Evolutionary conservation across 805 yeast genomes (phyloP).

Genomic region (Teunomyces kruisii): DNA sequence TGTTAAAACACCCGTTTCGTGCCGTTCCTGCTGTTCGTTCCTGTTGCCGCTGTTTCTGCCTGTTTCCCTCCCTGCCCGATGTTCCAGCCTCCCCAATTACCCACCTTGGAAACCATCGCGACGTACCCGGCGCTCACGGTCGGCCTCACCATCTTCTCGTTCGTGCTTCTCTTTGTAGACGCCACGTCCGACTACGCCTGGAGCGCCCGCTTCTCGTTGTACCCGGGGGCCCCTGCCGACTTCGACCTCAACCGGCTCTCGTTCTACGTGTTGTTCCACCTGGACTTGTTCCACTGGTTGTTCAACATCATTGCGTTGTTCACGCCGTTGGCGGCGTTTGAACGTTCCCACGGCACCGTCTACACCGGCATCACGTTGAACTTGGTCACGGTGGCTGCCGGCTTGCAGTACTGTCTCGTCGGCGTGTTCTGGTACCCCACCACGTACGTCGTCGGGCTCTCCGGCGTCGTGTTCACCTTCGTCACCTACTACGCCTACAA

Average conservation of each 20-base stretch:
- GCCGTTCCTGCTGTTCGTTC: no score
- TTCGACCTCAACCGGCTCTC: constrained; percentile 54
- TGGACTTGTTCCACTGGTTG: constrained; percentile 57
- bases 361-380: constrained; percentile 81
- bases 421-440: constrained; percentile 53
- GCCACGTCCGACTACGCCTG: constrained; percentile 22
- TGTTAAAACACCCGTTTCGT: no score
- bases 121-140: constrained; percentile 58
- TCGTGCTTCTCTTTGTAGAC: constrained; percentile 41
- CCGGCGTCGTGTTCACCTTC: constrained; percentile 74
- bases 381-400: constrained; percentile 67
- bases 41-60: no score
- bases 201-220: constrained; percentile 44
- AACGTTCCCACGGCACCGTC: constrained; percentile 75
- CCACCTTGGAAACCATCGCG: constrained; percentile 7
- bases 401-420: constrained; percentile 56
- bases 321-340: constrained; percentile 65
- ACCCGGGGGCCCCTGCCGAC: constrained; percentile 53
- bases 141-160: constrained; percentile 58
- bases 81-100: background rate
- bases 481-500: constrained; percentile 58
- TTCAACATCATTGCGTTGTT: constrained; percentile 58
- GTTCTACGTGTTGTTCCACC: constrained; percentile 71
- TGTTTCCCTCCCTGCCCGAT: background rate
- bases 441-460: constrained; percentile 61